Evolutionary conservation across 768 basidiomycete species (phyloP), one percentile per base, ranked within the genome.

Genomic region (Phlebiopsis flavidoalba): DNA sequence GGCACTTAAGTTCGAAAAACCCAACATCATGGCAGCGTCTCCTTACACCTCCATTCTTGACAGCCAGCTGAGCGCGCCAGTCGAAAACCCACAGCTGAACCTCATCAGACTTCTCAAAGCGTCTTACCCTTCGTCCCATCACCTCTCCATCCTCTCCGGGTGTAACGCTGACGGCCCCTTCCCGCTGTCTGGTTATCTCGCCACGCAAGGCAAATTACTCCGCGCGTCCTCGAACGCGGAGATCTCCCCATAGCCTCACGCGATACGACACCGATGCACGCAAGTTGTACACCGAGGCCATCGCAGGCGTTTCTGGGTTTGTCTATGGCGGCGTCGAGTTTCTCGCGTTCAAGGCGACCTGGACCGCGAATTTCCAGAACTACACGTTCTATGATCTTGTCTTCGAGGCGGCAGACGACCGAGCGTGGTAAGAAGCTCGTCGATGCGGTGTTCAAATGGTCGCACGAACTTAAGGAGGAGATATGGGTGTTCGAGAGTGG

Each of bases 401-500:
- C 1, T 65, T 63, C 58, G 40, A 24, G 1, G 63, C 58, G 14
- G 49, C 46, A 22, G 58, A 62, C 50, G 66, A 66, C 46, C 14
- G 10, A 49, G 50, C 31, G 21, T 19, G 54, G 66, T 3, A 24
- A 37, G 40, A 24, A 51, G 52, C 64, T 67, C 37, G 58, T 46
- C 2, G n/a, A 52, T 6, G 66, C 50, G 17, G 60, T 65, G 48
- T 68, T 63, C 56, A 36, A 26, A 14, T 66, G 57, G 53, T 59
- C 52, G 22, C 40, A 60, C 54, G 55, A 55, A 8, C 53, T 65
- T 21, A 62, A 67, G 50, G 70, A 72, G 12, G 70, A 73, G 62
- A 72, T 79, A 15, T 71, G 72, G 63, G 76, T 78, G 5, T 79
- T 71, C 60, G 72, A 75, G 33, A 67, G 71, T 36, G 73, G 72